Evolutionary conservation across 2,329 filamentous ascomycete genomes (phyloP).

Genomic region (Sclerotinia nivalis): DNA sequence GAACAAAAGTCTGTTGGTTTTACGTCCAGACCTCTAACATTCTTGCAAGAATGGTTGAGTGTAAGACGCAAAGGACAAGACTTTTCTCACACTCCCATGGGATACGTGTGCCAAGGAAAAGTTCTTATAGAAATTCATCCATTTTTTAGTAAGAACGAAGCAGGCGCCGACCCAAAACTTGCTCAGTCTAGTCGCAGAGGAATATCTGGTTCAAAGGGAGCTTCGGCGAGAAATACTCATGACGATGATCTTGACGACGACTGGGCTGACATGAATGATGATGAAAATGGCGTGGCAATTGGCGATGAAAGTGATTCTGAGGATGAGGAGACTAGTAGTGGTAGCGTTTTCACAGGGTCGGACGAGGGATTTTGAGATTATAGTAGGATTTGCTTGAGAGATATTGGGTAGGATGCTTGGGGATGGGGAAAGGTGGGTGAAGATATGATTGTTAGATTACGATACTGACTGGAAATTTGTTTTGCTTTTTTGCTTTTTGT

Average conservation of each 20-base stretch:
- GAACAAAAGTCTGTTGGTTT: constrained; percentile 27
- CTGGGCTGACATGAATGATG: background rate
- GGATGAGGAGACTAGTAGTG: constrained; percentile 1
- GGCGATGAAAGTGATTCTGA: background rate
- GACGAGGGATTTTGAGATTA: background rate
- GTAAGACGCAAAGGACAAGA: constrained; percentile 57
- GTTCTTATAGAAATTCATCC: constrained; percentile 49
- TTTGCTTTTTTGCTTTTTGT: background rate
- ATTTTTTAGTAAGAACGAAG: constrained; percentile 48
- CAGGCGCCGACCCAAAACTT: background rate
- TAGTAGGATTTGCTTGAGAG: background rate
- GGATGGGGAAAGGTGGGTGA: background rate
- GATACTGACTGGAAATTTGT: background rate
- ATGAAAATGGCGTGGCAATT: background rate
- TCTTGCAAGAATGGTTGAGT: constrained; percentile 59
- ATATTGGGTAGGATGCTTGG: background rate
- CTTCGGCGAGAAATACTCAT: background rate
- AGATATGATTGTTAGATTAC: background rate
- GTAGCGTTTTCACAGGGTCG: background rate
- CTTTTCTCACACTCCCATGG: constrained; percentile 60
- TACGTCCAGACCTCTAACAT: constrained; percentile 46
- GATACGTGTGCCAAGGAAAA: constrained; percentile 44
- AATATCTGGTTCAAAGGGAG: background rate
- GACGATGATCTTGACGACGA: constrained; percentile 5
- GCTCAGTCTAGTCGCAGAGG: background rate